Base-by-base conservation (phyloP, 345 rosid genomes). In the Durio zibethinus region DNA sequence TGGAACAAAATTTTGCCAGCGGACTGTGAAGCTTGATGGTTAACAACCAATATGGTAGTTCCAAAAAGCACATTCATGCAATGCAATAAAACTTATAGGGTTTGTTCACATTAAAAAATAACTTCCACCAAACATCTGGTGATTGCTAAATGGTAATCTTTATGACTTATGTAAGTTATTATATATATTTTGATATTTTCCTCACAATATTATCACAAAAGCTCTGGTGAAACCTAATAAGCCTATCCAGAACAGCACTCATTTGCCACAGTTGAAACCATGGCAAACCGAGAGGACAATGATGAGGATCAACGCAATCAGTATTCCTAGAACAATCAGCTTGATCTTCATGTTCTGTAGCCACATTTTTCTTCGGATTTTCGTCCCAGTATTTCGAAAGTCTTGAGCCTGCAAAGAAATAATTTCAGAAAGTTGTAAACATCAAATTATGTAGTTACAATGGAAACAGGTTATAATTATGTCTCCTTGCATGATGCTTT, bases 281-380 rank as follows among this genome's bases (percentile, higher is more conserved):
- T 77, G 97, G 86, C 98, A 95, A 67, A 95, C 65, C 0, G 97
- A 87, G 56, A 95, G 80, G 57, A 91, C 6, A 60, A 93, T 86
- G 83, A 95, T 84, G 67, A 94, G 95, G 80, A 91, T 81, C 91
- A 94, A 82, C n/a, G 90, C 89, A 35, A 87, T 43, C 74, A 94
- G 31, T 76, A 95, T 89, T 62, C 89, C 97, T 16, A 91, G 72
- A 59, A 93, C 99, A 45, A 95, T 87, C 78, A 95, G 84, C 85
- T 95, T 95, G 66, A 95, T 89, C 91, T 95, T 95, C 99, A 95
- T 95, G 83, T 93, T 95, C 80, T 95, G 88, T 38, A 86, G 2
- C 99, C 98, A 95, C 98, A 93, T 89, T 83, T 90, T 93, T 82
- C 93, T 91, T 80, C 83, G 86, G 85, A 95, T 84, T 88, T 95